Evolutionary conservation across 208 protist genomes (phyloP).

Genomic region (Crithidia thermophila): DNA sequence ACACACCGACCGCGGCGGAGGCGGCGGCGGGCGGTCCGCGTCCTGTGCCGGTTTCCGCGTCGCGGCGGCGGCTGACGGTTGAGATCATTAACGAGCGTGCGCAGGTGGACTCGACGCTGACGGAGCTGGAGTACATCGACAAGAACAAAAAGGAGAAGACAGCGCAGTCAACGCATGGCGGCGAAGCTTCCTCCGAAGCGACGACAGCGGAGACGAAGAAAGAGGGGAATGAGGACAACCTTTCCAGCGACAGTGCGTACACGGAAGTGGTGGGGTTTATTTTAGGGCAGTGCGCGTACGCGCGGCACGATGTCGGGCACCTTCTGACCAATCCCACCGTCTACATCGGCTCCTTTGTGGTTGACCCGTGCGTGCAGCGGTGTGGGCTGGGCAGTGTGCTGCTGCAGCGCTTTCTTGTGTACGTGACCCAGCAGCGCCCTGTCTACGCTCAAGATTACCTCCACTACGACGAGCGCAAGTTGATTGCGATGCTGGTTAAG

Average conservation of each 20-base stretch:
- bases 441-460: slow-evolving; percentile 55
- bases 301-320: slow-evolving; percentile 26
- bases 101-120: slow-evolving; percentile 10
- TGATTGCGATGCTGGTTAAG: slow-evolving; percentile 29
- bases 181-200: not conserved
- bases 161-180: not conserved
- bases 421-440: slow-evolving; percentile 55
- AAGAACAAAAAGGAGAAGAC: not conserved
- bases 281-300: slow-evolving; percentile 60
- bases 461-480: slow-evolving; percentile 46
- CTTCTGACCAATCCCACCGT: slow-evolving; percentile 67
- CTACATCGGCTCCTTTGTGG: slow-evolving; percentile 77
- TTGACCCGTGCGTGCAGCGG: slow-evolving; percentile 47
- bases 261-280: slow-evolving; percentile 65
- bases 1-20: not conserved
- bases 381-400: slow-evolving; percentile 66
- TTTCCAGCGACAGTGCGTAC: slow-evolving; percentile 23
- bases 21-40: not conserved
- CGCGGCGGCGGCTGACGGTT: slow-evolving; percentile 11
- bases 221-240: slow-evolving; percentile 6
- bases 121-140: slow-evolving; percentile 34
- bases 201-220: not conserved
- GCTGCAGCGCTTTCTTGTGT: slow-evolving; percentile 53
- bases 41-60: slow-evolving; percentile 14
- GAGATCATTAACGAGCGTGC: slow-evolving; percentile 17